Percentiles rank a stretch among this genome's conserved stretches.
phyloP scores from a whole-genome alignment of 169 alveolate species.

The Amoebophrya sp. region DNA sequence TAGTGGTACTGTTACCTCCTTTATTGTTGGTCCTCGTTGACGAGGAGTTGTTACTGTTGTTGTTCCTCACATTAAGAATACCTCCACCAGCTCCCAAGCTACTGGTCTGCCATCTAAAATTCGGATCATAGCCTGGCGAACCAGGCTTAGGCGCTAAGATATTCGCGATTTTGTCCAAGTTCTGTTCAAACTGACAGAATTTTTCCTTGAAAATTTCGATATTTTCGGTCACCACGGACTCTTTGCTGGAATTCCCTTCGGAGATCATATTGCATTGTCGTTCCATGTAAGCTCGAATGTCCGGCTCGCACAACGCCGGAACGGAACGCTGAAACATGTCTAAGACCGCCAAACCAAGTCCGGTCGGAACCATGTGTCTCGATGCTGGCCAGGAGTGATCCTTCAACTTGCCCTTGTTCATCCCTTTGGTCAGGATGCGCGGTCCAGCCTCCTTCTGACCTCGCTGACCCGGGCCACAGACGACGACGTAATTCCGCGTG shows the following conservation, averaged over 20 bases:
- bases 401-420: not conserved
- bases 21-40: too few relatives aligned
- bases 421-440: not conserved
- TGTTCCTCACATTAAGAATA: too few relatives aligned
- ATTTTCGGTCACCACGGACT: not conserved
- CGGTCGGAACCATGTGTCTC: not conserved
- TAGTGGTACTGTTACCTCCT: too few relatives aligned
- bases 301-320: not conserved
- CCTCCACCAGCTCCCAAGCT: too few relatives aligned
- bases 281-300: not conserved
- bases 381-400: not conserved
- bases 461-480: not conserved
- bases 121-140: too few relatives aligned
- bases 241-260: not conserved
- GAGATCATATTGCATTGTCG: not conserved
- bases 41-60: too few relatives aligned
- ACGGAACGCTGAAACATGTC: not conserved
- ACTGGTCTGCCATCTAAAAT: too few relatives aligned
- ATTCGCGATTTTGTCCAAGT: not conserved
- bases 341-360: not conserved
- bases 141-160: not conserved
- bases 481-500: conserved; percentile 84
- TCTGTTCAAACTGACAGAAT: not conserved
- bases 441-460: not conserved
- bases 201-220: not conserved